Conservation (phyloP, 1,139 yeast genomes). For the Lizanozyma gosingica region DNA sequence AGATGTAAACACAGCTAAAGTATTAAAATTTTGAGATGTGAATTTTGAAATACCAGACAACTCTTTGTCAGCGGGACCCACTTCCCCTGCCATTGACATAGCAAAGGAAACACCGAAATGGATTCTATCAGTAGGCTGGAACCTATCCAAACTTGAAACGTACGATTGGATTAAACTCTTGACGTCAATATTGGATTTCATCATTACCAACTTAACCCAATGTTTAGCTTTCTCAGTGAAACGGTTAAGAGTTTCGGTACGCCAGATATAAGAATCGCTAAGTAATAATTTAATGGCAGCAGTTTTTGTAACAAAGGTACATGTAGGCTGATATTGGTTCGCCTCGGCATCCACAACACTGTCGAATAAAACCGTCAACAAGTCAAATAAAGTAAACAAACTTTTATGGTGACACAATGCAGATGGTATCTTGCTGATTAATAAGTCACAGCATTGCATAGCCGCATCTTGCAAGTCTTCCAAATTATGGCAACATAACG, state of each 20-base stretch:
- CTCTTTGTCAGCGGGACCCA: constrained; percentile 58
- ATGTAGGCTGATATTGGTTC: constrained; percentile 77
- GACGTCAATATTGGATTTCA: constrained; percentile 59
- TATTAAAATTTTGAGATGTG: constrained; percentile 32
- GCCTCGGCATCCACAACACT: constrained; percentile 83
- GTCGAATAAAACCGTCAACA: constrained; percentile 67
- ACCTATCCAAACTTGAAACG: constrained; percentile 41
- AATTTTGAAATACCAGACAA: constrained; percentile 23
- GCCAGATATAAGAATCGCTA: constrained; percentile 75
- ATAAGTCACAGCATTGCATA: constrained; percentile 62
- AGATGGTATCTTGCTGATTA: constrained; percentile 68
- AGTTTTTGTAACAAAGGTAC: constrained; percentile 55
- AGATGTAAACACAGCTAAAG: constrained; percentile 66
- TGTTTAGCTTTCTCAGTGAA: constrained; percentile 50
- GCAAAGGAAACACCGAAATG: constrained; percentile 87
- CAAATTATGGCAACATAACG: constrained; percentile 71
- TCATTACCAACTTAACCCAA: constrained; percentile 56
- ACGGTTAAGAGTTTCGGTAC: constrained; percentile 56
- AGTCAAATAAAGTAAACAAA: constrained; percentile 71
- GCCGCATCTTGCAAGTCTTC: constrained; percentile 75
- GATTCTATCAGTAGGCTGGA: constrained; percentile 26
- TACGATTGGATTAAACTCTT: constrained; percentile 74
- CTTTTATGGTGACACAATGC: constrained; percentile 68
- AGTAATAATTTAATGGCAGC: constrained; percentile 53
- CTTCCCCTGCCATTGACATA: constrained; percentile 72